A percentile compares a stretch with the other conserved stretches of the same genome.
phyloP scores from a whole-genome alignment of 139 green algal species.

The Nannochloris sp. region DNA sequence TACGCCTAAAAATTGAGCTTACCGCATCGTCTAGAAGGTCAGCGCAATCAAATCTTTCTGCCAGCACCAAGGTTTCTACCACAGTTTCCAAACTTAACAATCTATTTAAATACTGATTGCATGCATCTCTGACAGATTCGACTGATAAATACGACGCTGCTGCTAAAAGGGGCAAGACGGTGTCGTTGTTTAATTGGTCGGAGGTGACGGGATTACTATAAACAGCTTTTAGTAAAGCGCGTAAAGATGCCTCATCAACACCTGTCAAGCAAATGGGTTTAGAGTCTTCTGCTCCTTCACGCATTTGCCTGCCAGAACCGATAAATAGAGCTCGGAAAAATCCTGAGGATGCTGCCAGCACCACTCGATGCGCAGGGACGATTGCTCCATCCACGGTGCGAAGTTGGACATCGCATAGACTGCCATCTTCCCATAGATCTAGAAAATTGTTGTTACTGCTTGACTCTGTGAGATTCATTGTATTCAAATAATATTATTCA shows the following conservation, averaged over 20 bases:
- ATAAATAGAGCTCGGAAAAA: constrained; percentile 46
- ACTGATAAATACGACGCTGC: constrained; percentile 20
- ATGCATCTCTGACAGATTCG: constrained; percentile 5
- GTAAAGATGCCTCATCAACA: constrained; percentile 15
- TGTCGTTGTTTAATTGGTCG: not conserved
- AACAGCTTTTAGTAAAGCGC: constrained; percentile 26
- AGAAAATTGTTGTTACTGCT: not conserved
- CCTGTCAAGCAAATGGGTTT: constrained; percentile 15
- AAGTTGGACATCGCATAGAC: constrained; percentile 29
- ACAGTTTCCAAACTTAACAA: constrained; percentile 11
- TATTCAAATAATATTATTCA: constrained; percentile 1
- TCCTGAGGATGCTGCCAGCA: constrained; percentile 28
- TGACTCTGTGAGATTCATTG: not conserved
- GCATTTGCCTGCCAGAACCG: constrained; percentile 25
- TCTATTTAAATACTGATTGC: constrained; percentile 9
- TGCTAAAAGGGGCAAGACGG: constrained; percentile 2
- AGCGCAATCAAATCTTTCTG: constrained; percentile 10
- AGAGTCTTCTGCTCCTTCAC: constrained; percentile 3
- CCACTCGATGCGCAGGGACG: constrained; percentile 29
- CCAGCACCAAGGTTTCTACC: constrained; percentile 14
- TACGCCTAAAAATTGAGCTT: not conserved
- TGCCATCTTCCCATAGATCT: constrained; percentile 22
- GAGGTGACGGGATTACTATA: constrained; percentile 19
- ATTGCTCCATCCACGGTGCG: constrained; percentile 8
- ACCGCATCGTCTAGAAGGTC: not conserved